These are phyloP conservation scores for Pythium apleroticum DNA, from an alignment of 352 stramenopile genomes.

Conservation along the genomic window DNA sequence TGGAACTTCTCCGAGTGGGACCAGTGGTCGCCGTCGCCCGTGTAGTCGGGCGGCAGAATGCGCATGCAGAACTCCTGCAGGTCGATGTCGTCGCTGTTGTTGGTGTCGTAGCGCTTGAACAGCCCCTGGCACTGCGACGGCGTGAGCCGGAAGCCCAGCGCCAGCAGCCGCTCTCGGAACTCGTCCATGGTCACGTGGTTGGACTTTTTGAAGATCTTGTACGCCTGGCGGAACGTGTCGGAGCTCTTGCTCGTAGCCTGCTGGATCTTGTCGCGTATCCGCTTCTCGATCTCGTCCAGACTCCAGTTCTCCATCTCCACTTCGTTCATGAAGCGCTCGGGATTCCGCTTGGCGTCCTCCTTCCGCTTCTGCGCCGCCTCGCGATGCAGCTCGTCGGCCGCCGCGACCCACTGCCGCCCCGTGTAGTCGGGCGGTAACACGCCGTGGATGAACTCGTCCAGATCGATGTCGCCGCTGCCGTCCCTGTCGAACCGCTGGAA, in stretches of 20 bases:
- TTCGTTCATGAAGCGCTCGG: slow-evolving; percentile 73
- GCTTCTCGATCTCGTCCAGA: slow-evolving; percentile 74
- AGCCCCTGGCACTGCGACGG: slow-evolving; percentile 57
- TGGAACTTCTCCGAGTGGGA: slow-evolving; percentile 60
- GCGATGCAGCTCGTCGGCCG: slow-evolving; percentile 67
- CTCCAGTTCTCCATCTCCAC: slow-evolving; percentile 79
- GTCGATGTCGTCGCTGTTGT: slow-evolving; percentile 78
- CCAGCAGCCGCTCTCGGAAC: slow-evolving; percentile 66
- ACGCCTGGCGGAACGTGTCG: slow-evolving; percentile 77
- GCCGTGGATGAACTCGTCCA: slow-evolving; percentile 82
- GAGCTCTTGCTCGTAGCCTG: slow-evolving; percentile 77
- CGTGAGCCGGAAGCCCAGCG: slow-evolving; percentile 72
- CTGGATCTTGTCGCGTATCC: slow-evolving; percentile 81
- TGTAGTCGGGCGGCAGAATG: slow-evolving; percentile 81
- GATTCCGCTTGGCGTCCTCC: slow-evolving; percentile 38
- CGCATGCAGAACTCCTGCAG: slow-evolving; percentile 81
- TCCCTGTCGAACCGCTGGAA: slow-evolving; percentile 74
- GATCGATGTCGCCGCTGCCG: slow-evolving; percentile 73
- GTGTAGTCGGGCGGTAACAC: slow-evolving; percentile 75
- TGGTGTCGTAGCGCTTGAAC: slow-evolving; percentile 72
- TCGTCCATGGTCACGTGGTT: slow-evolving; percentile 72
- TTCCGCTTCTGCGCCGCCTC: slow-evolving; percentile 62
- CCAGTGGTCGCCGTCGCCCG: slow-evolving; percentile 75
- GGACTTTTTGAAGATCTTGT: slow-evolving; percentile 81
- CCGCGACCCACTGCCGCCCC: slow-evolving; percentile 70